Base-by-base conservation (phyloP, 345 rosid genomes). In the Clarkia xantiana region DNA sequence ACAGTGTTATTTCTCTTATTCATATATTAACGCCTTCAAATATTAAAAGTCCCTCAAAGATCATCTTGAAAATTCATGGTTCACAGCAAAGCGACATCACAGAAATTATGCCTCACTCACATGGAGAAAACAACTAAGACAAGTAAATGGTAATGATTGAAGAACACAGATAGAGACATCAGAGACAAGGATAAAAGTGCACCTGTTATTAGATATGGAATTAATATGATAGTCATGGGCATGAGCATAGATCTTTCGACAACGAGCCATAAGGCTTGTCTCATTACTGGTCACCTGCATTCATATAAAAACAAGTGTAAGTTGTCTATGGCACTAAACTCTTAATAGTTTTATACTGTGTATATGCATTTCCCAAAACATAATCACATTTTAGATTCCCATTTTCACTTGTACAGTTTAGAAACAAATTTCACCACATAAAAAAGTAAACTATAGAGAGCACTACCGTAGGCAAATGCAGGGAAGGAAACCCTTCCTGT, bases 221-320 rank as follows among this genome's bases (percentile, higher is more conserved):
- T 71, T 69, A 36, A 68, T 68, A 47, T 70, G 67, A 60, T 59
- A 73, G 52, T 68, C 69, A 44, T 70, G 70, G 45, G 98, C 98
- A 68, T 91, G 96, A 55, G 94, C 84, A 72, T 86, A 91, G 39
- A 86, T 84, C 67, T 94, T 80, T 45, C 98, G 94, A 66, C 96
- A 86, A 73, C 94, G 73, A 49, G 98, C 96, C 63, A 84, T 49
- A 59, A 76, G 74, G 72, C 69, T 82, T n/a, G 89, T 73, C 78
- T 91, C 98, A 40, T 59, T 74, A 68, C 82, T 80, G 56, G 90
- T 76, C 57, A 91, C 90, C 98, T 91, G 71, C 14, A 67, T 18
- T 54, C 39, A 43, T 15, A 42, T 16, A 41, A 20, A 22, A 18
- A 40, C 45, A 29, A 23, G 42, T 55, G 39, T 51, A 23, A 60